These are phyloP conservation scores for Leishmania lainsoni DNA, from an alignment of 208 protist genomes.

Conservation along the genomic window DNA sequence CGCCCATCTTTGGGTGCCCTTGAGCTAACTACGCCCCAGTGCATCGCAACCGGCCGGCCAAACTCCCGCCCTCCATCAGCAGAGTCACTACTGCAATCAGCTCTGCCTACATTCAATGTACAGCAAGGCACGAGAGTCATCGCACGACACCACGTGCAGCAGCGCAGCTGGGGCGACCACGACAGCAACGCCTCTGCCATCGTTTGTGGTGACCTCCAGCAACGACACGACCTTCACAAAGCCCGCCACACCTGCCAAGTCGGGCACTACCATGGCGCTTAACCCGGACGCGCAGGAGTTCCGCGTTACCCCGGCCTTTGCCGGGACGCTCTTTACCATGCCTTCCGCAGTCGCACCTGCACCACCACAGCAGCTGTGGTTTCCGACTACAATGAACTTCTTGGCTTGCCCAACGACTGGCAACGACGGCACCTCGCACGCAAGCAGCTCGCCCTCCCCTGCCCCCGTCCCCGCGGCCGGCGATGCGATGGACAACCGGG, in stretches of 20 bases:
- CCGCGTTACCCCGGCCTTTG: constrained; percentile 19
- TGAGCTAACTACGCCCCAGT: background rate
- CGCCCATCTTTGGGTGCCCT: background rate
- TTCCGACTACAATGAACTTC: constrained; percentile 8
- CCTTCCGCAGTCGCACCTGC: background rate
- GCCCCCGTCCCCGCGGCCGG: background rate
- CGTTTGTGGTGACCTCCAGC: constrained; percentile 34
- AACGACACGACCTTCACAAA: constrained; percentile 15
- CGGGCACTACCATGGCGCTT: background rate
- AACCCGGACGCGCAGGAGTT: constrained; percentile 35
- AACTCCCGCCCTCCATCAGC: background rate
- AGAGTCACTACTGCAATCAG: background rate
- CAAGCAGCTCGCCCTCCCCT: background rate
- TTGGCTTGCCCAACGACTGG: background rate
- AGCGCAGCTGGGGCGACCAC: background rate
- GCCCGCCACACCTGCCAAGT: background rate
- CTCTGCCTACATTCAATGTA: background rate
- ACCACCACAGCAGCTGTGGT: constrained; percentile 3
- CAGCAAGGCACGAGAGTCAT: background rate
- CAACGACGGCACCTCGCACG: constrained; percentile 5
- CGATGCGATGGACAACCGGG: constrained; percentile 20
- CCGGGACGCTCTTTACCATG: constrained; percentile 31
- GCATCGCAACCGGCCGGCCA: background rate
- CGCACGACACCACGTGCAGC: constrained; percentile 10
- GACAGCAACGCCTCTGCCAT: background rate